Conservation (phyloP, 371 early-diverging fungal species). For the Umbelopsis sp. region DNA sequence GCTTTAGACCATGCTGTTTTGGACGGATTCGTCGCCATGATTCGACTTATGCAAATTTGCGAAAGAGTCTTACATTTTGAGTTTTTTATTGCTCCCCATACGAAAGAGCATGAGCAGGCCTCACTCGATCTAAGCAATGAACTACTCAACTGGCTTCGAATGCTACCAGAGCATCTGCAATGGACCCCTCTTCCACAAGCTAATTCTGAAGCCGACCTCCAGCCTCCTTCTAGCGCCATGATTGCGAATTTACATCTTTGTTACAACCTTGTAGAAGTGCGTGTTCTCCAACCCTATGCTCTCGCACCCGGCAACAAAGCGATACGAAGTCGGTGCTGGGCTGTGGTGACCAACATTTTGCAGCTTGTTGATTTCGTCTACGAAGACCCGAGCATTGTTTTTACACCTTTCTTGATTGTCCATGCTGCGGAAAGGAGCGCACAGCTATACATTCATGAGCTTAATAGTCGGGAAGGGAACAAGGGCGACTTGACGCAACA, state of each 20-base stretch:
- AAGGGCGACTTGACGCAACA: background rate
- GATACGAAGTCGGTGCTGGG: background rate
- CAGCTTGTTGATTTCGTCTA: conserved; percentile 10
- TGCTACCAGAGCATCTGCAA: conserved; percentile 33
- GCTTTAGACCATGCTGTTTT: conserved; percentile 30
- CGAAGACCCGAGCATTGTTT: conserved; percentile 2
- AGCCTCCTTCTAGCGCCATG: conserved; percentile 37
- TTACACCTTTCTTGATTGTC: background rate
- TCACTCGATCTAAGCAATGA: conserved; percentile 29
- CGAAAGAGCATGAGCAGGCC: conserved; percentile 32
- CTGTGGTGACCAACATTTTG: background rate
- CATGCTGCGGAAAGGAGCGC: conserved; percentile 2
- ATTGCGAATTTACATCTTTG: conserved; percentile 37
- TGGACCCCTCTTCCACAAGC: conserved; percentile 34
- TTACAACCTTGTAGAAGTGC: conserved; percentile 32
- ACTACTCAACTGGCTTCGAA: conserved; percentile 33
- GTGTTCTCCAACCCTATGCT: conserved; percentile 21
- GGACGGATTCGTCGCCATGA: conserved; percentile 33
- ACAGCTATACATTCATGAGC: background rate
- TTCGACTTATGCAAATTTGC: conserved; percentile 33
- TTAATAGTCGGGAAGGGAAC: background rate
- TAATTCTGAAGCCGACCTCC: conserved; percentile 25
- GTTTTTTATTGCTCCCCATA: conserved; percentile 21
- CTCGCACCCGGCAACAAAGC: background rate
- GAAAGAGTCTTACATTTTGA: conserved; percentile 32